Base-by-base conservation (phyloP, 2,329 filamentous ascomycete genomes). In the Hortaea werneckii region DNA sequence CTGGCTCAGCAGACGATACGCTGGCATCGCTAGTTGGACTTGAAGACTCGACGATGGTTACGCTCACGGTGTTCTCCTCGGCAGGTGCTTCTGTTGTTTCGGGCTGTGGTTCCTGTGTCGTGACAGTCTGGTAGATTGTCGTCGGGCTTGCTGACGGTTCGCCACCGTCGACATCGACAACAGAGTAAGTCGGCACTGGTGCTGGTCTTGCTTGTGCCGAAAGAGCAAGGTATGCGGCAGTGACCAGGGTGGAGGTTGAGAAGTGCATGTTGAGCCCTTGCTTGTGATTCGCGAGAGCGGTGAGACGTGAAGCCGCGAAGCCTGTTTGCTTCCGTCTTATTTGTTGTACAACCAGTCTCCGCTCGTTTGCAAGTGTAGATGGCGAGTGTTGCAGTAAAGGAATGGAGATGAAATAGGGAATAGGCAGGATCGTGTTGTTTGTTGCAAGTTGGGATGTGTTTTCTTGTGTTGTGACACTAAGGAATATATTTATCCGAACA, bases 141-240 rank as follows among this genome's bases (percentile, higher is more conserved):
- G 49, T 48, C 13, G 47, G 42, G 5, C 27, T 28, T 12, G 39
- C n/a, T 26, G 20, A 43, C 27, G 13, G 37, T 8, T 43, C 29
- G 40, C 52, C 58, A 32, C 58, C 59, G 45, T 62, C 58, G 37
- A 61, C 59, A 45, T 62, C 51, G 41, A 62, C 59, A 20, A 62
- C 58, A 26, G 55, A 54, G 44, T 60, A 62, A 53, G 46, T 39
- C 47, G 49, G 5, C 50, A 48, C 29, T 49, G 59, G 55, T 44
- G 51, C 46, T 13, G 59, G 59, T 28, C 59, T 45, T 40, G 59
- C 59, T 45, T 51, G 47, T 46, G 54, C 53, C 47, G 41, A 34
- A 42, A 54, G 30, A 28, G 48, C 50, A 43, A 61, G 45, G 46
- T 47, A 58, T 47, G 51, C 48, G 20, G 53, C 50, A 39, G 54